Base-by-base conservation (phyloP, 1,284 basidiomycete genomes). In the Pseudozyma tsukubaensis region DNA sequence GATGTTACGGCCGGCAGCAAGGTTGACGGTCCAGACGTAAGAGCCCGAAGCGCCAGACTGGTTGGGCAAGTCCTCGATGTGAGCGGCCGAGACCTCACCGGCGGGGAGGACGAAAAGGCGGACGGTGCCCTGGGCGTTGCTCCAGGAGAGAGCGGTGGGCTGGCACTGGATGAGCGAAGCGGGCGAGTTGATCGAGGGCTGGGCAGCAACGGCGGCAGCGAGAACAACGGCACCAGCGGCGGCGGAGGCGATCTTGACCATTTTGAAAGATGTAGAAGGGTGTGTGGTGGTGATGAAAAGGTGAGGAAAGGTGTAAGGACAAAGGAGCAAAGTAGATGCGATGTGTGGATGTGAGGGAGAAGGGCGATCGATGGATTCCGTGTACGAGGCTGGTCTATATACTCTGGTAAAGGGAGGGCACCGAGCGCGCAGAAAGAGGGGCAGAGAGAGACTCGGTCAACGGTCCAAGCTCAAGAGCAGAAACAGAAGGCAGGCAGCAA, bases 11-110 rank as follows among this genome's bases (percentile, higher is more conserved):
- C 83, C 83, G 5, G 76, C 54, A 45, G 78, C 53, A 44, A 84
- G 35, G 76, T 84, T 75, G 62, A 83, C 81, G 49, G 50, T 77
- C 84, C 84, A 84, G 52, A 65, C 77, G 67, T 73, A 81, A 43
- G 48, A 49, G 50, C 72, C 71, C 32, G 69, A 69, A 34, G 68
- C 36, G 48, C 72, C 72, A n/a, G 57, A 47, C 65, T 81, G 79
- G 54, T 63, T 24, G 35, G 79, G 74, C 21, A 84, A 60, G 16
- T 54, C 49, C 19, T 32, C 37, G 44, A 83, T 48, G 24, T 81
- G 76, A 29, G 73, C 53, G 19, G 81, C 80, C 24, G 73, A 59
- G 24, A 68, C 61, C 66, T 77, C 44, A 32, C 59, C 63, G 43
- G 50, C 75, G 65, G 72, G 66, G 42, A 77, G 62, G 45, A 68